Conservation (phyloP, 768 basidiomycete genomes). For the Sarcodon aspratus region DNA sequence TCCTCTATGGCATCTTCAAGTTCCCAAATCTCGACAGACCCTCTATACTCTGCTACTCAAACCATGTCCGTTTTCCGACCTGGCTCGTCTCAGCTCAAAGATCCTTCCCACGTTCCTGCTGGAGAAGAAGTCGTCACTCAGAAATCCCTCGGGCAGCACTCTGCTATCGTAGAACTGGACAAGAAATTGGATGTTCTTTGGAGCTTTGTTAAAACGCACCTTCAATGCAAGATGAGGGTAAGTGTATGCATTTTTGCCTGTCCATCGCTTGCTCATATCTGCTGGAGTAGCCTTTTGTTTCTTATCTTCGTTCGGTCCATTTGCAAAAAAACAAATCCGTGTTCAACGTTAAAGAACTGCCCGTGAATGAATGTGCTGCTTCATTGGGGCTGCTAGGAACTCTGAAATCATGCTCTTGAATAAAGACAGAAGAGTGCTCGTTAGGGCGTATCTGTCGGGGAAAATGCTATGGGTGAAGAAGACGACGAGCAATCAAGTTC, state of each 20-base stretch:
- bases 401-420: conserved; percentile 84
- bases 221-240: conserved; percentile 84
- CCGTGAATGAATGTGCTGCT: conserved; percentile 79
- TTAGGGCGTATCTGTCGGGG: not conserved
- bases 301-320: conserved; percentile 87
- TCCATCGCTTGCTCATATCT: too few species aligned
- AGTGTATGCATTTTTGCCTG: too few species aligned
- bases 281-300: conserved; percentile 72
- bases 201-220: conserved; percentile 90
- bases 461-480: conserved; percentile 7
- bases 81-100: conserved; percentile 85
- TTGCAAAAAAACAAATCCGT: conserved; percentile 90
- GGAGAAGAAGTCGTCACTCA: conserved; percentile 49
- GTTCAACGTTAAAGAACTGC: conserved; percentile 79
- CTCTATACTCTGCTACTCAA: conserved; percentile 96
- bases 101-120: conserved; percentile 64
- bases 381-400: conserved; percentile 89
- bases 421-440: conserved; percentile 23
- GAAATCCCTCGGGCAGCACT: conserved; percentile 77
- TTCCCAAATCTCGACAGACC: conserved; percentile 90
- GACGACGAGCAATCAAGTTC: conserved; percentile 7
- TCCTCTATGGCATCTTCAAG: conserved; percentile 82
- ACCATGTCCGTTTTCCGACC: conserved; percentile 78
- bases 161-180: conserved; percentile 73
- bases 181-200: conserved; percentile 86